phyloP scores from a whole-genome alignment of 2,329 filamentous ascomycete genomes.

The Lasiodiplodia sp. region DNA sequence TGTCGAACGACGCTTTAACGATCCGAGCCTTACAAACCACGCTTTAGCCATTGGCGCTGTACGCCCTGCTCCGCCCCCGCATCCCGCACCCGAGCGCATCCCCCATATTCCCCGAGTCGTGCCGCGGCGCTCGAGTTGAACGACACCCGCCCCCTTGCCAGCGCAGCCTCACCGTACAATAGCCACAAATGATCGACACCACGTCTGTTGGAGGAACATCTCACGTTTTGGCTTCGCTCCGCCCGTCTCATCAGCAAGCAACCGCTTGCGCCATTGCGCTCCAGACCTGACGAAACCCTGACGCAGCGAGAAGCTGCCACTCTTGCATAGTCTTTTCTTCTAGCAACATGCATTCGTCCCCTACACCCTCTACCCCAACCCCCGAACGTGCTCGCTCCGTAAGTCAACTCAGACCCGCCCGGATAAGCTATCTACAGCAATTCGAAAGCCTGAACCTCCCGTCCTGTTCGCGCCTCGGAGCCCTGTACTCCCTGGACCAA shows the following conservation, averaged over 20 bases:
- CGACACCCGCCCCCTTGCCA: not conserved
- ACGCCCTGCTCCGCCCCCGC: constrained; percentile 13
- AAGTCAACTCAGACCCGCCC: constrained; percentile 1
- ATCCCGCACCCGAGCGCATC: constrained; percentile 23
- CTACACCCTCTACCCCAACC: constrained; percentile 13
- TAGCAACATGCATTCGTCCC: constrained; percentile 24
- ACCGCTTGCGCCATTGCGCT: not conserved
- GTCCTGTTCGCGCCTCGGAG: constrained; percentile 23
- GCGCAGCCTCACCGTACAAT: not conserved
- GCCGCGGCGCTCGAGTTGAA: not conserved
- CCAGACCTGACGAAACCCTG: not conserved
- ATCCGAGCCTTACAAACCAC: constrained; percentile 5
- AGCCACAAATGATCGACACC: not conserved
- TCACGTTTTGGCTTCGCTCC: not conserved
- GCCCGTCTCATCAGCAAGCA: not conserved
- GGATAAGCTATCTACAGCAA: constrained; percentile 29
- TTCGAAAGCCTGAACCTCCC: constrained; percentile 8
- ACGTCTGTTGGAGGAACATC: not conserved
- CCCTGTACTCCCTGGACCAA: constrained; percentile 18
- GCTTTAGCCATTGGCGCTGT: constrained; percentile 13
- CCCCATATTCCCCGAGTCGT: constrained; percentile 16
- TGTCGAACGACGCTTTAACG: constrained; percentile 2
- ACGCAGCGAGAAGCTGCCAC: not conserved
- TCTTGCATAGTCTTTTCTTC: constrained; percentile 7
- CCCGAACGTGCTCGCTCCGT: constrained; percentile 14